phyloP scores from a whole-genome alignment of 1,284 basidiomycete genomes.

The Takashimella tepidaria region DNA sequence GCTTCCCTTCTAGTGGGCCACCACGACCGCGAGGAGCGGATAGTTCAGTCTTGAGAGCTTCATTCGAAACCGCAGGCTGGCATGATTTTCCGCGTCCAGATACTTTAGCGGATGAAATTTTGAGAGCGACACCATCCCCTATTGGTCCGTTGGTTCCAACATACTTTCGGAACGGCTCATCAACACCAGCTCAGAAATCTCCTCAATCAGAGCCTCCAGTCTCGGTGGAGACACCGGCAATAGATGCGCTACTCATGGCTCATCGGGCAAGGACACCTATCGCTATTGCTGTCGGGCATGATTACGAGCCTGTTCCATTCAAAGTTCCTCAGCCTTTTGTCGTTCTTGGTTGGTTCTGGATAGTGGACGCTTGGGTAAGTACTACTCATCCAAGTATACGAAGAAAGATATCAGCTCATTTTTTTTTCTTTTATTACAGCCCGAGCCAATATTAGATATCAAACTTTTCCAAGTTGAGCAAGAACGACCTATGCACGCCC shows the following conservation, averaged over 20 bases:
- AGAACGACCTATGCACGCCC: not conserved
- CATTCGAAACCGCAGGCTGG: not conserved
- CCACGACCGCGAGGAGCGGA: not conserved
- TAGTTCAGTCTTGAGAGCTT: not conserved
- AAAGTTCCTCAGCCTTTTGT: conserved; percentile 32
- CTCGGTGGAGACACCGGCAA: conserved; percentile 23
- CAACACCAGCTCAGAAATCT: too few species aligned
- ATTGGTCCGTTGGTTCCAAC: not conserved
- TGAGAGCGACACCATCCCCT: not conserved
- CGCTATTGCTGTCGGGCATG: conserved; percentile 33
- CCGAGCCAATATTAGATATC: conserved; percentile 28
- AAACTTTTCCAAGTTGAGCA: not conserved
- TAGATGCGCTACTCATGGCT: conserved; percentile 35
- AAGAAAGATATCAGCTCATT: too few species aligned
- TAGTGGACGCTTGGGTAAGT: conserved; percentile 42
- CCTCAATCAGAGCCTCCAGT: too few species aligned
- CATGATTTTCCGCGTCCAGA: not conserved
- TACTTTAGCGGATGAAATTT: not conserved
- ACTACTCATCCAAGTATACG: too few species aligned
- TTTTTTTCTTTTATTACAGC: conserved; percentile 9
- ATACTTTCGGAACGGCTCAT: not conserved
- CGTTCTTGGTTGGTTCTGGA: conserved; percentile 46
- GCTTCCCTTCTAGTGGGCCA: not conserved
- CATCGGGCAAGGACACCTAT: conserved; percentile 38
- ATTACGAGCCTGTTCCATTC: conserved; percentile 36